Evolutionary conservation across 2,329 filamentous ascomycete species (phyloP).

Genomic region (Cladosporium sp.): DNA sequence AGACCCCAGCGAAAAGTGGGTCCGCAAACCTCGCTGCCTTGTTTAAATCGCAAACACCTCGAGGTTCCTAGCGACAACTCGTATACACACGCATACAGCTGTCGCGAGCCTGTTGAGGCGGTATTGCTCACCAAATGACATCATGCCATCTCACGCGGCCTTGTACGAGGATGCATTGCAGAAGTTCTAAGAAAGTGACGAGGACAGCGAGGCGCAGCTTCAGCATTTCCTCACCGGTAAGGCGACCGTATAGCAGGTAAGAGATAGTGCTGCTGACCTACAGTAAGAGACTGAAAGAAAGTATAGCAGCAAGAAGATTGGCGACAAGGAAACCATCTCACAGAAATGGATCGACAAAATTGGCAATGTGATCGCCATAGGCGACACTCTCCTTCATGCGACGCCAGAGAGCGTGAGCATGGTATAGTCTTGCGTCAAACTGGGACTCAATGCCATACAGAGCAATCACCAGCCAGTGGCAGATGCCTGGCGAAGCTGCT

Average conservation of each 20-base stretch:
- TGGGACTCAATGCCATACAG: slow-evolving; percentile 25
- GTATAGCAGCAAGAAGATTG: slow-evolving; percentile 18
- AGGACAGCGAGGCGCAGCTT: slow-evolving; percentile 11
- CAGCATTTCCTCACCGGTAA: slow-evolving; percentile 17
- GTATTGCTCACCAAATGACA: neutral
- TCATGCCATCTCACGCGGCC: neutral
- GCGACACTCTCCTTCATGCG: slow-evolving; percentile 23
- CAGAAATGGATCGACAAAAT: slow-evolving; percentile 24
- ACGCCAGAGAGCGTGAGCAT: slow-evolving; percentile 26
- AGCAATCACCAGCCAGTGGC: slow-evolving; percentile 26
- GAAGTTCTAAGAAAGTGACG: slow-evolving; percentile 17
- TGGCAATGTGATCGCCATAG: slow-evolving; percentile 21
- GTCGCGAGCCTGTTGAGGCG: neutral
- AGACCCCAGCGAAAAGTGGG: neutral
- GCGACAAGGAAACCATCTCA: slow-evolving; percentile 20
- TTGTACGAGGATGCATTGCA: slow-evolving; percentile 16
- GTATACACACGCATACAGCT: neutral
- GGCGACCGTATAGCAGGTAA: slow-evolving; percentile 9
- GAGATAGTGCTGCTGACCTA: neutral
- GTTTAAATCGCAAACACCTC: neutral
- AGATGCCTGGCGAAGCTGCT: slow-evolving; percentile 11
- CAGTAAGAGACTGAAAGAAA: slow-evolving; percentile 19
- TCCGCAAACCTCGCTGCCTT: neutral
- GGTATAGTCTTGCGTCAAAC: slow-evolving; percentile 26
- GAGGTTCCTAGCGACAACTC: neutral